Evolutionary conservation across 2,329 filamentous ascomycete genomes (phyloP), one percentile per base, ranked within the genome.

Genomic region (Hysterium pulicare): DNA sequence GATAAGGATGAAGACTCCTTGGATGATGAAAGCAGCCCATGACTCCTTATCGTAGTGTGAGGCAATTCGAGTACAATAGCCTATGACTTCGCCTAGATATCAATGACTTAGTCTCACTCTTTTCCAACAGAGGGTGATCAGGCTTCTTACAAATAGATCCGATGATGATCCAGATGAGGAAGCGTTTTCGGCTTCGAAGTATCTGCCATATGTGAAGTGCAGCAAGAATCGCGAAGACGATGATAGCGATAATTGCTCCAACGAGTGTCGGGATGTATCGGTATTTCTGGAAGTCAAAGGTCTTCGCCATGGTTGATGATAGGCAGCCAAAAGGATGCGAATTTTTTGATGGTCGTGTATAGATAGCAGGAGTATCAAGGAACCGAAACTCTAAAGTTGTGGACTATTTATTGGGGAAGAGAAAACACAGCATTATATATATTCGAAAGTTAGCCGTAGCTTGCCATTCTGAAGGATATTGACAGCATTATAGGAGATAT

Each of bases 1-100:
- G n/a, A 72, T 45, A 1, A 74, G 64, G 17, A 72, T 53, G 15
- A 72, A 56, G 30, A 61, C 55, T n/a, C 66, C 65, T 49, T 72
- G 67, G 9, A 67, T 45, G 15, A 73, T 62, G 57, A 70, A 74
- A 0, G 66, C 65, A 4, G 51, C 62, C 48, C 72, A 59, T 17
- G 53, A 44, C 37, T 54, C 47, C 4, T 69, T 66, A 28, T 64
- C 44, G 44, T 63, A 59, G 26, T 68, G 58, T 2, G 68, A 68
- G 20, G 59, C 58, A 24, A 64, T 62, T 2, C 72, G 64, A 6
- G 64, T 64, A 5, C 58, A 61, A 44, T 69, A 73, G 22, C 72
- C 72, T 10, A 58, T 57, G 2, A 65, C 47, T 50, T 76, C 69
- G 40, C 66, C 68, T 69, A 31, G n/a, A 4, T 7, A 11, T 13